phyloP scores from a whole-genome alignment of 2,329 filamentous ascomycete species.

The Fusarium algeriense region DNA sequence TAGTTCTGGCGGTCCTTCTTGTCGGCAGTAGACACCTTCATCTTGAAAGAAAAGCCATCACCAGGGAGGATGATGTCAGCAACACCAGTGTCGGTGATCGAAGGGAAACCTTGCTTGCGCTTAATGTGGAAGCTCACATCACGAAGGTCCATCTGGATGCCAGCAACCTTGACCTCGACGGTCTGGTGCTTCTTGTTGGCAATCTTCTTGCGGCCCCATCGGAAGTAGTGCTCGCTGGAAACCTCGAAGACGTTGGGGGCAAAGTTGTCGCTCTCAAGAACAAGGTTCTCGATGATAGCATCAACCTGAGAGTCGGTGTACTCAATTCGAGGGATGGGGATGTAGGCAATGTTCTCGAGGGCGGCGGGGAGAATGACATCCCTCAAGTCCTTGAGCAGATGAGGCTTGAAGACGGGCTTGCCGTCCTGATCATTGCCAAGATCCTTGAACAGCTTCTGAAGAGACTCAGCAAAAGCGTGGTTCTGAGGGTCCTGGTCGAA shows the following conservation, averaged over 20 bases:
- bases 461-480: conserved; percentile 78
- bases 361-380: conserved; percentile 86
- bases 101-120: conserved; percentile 93
- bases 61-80: conserved; percentile 90
- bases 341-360: conserved; percentile 88
- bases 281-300: conserved; percentile 91
- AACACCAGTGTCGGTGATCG: conserved; percentile 87
- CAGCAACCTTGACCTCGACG: conserved; percentile 84
- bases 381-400: conserved; percentile 88
- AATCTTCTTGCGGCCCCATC: conserved; percentile 91
- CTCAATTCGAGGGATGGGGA: conserved; percentile 94
- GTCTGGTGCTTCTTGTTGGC: conserved; percentile 85
- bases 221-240: conserved; percentile 92
- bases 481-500: conserved; percentile 92
- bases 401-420: conserved; percentile 90
- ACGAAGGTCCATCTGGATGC: conserved; percentile 90
- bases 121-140: conserved; percentile 96
- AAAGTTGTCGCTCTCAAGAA: conserved; percentile 96
- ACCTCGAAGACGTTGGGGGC: conserved; percentile 93
- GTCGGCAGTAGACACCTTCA: conserved; percentile 86
- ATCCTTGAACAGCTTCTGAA: conserved; percentile 87
- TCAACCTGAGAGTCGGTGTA: conserved; percentile 88
- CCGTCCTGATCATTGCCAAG: conserved; percentile 90
- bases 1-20: conserved; percentile 82
- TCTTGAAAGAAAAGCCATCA: conserved; percentile 89